Percentiles rank a stretch among this genome's conserved stretches.
Evolutionary conservation across 2,329 filamentous ascomycete species (phyloP).

Genomic region (Fusarium buharicum): DNA sequence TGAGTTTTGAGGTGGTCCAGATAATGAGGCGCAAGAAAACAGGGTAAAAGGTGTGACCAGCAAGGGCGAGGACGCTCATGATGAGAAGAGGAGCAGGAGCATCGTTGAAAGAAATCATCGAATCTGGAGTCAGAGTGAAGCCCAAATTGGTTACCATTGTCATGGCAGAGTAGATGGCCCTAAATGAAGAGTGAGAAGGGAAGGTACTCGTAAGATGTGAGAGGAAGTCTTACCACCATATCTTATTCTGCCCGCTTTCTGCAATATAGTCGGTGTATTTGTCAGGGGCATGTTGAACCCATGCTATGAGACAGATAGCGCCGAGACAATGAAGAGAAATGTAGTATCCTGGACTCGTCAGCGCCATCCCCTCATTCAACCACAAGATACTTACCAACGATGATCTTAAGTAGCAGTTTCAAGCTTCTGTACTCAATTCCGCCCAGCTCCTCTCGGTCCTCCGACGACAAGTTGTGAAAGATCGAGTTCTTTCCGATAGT

Average conservation of each 20-base stretch:
- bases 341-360: constrained; percentile 54
- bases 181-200: constrained; percentile 35
- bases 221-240: constrained; percentile 59
- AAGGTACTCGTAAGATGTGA: too few species aligned
- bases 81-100: constrained; percentile 57
- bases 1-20: constrained; percentile 63
- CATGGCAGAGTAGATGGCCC: constrained; percentile 61
- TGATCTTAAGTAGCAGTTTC: constrained; percentile 60
- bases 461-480: constrained; percentile 55
- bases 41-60: constrained; percentile 67
- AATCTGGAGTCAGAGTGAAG: constrained; percentile 65
- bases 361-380: rapidly evolving
- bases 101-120: constrained; percentile 61
- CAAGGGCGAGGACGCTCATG: constrained; percentile 60
- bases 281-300: constrained; percentile 55
- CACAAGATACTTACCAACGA: constrained; percentile 47
- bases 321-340: constrained; percentile 59
- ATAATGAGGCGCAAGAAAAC: constrained; percentile 67
- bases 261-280: constrained; percentile 56
- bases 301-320: constrained; percentile 58
- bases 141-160: constrained; percentile 65
- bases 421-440: constrained; percentile 64
- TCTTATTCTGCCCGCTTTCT: constrained; percentile 52
- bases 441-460: constrained; percentile 58
- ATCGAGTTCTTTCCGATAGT: constrained; percentile 59